Evolutionary conservation across 1,139 yeast genomes (phyloP).

Genomic region (Yamadazyma spencermartinsiae): DNA sequence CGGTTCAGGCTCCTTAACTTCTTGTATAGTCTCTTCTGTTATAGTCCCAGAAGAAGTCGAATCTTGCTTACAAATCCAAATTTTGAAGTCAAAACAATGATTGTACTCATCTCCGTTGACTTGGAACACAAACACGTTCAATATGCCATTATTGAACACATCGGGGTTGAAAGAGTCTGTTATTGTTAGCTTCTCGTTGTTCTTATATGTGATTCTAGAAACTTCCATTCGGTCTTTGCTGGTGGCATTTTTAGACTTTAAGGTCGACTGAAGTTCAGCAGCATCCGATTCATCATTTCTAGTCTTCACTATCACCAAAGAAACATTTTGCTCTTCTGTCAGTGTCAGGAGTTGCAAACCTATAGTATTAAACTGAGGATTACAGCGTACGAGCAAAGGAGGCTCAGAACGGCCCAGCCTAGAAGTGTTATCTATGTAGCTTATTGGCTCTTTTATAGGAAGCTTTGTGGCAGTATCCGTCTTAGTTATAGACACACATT

Average conservation of each 20-base stretch:
- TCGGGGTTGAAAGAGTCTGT: constrained; percentile 29
- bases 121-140: constrained; percentile 35
- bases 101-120: constrained; percentile 21
- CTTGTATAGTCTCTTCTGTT: neutral
- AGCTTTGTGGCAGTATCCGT: constrained; percentile 16
- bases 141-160: constrained; percentile 19
- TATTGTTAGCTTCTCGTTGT: constrained; percentile 28
- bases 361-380: constrained; percentile 22
- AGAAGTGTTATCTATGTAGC: constrained; percentile 27
- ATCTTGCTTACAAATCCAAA: constrained; percentile 24
- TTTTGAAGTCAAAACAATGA: constrained; percentile 28
- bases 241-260: neutral
- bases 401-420: constrained; percentile 4
- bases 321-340: constrained; percentile 12
- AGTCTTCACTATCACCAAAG: constrained; percentile 31
- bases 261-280: neutral
- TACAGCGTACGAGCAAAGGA: constrained; percentile 32
- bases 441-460: constrained; percentile 17
- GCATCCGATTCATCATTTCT: constrained; percentile 4
- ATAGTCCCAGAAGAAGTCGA: neutral
- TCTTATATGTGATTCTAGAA: constrained; percentile 28
- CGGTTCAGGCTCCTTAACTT: constrained; percentile 1
- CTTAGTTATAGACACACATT: constrained; percentile 18
- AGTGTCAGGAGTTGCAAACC: constrained; percentile 26
- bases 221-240: constrained; percentile 17